These are phyloP conservation scores for Boletus reticulatus DNA, from an alignment of 768 basidiomycete species.

Conservation along the genomic window DNA sequence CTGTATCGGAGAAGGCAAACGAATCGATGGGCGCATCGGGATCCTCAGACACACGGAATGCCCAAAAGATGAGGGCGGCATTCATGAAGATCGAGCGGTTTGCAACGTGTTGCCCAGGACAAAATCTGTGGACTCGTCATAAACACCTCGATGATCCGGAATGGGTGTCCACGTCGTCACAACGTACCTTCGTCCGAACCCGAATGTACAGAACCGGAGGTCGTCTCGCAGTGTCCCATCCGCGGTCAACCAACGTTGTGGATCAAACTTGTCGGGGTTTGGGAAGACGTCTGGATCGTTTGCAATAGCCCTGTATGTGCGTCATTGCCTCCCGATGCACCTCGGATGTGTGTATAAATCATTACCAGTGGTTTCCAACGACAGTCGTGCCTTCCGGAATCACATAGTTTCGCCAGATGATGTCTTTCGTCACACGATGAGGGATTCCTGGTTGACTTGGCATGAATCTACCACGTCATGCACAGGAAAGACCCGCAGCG, in stretches of 20 bases:
- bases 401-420: slow-evolving; percentile 37
- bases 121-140: background rate
- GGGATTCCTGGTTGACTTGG: slow-evolving; percentile 44
- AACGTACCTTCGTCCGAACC: slow-evolving; percentile 5
- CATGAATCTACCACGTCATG: slow-evolving; percentile 8
- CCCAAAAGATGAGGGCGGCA: background rate
- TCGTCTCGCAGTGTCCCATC: slow-evolving; percentile 1
- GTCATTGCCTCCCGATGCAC: background rate
- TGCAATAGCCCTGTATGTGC: slow-evolving; percentile 7
- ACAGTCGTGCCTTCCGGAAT: slow-evolving; percentile 31
- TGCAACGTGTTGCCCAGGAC: slow-evolving; percentile 1
- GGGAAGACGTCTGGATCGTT: slow-evolving; percentile 11
- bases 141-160: too few species aligned
- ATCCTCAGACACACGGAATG: slow-evolving; percentile 3
- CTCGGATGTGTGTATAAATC: background rate
- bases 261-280: slow-evolving; percentile 9
- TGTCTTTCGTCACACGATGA: slow-evolving; percentile 60
- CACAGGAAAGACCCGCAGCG: slow-evolving; percentile 13
- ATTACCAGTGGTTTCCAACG: slow-evolving; percentile 12
- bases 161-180: too few species aligned
- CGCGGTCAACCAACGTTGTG: slow-evolving; percentile 5
- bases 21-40: background rate
- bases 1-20: background rate
- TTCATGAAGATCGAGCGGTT: slow-evolving; percentile 3
- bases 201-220: slow-evolving; percentile 4